Evolutionary conservation across 2,329 filamentous ascomycete species (phyloP).

Genomic region (Xylogone sp.): DNA sequence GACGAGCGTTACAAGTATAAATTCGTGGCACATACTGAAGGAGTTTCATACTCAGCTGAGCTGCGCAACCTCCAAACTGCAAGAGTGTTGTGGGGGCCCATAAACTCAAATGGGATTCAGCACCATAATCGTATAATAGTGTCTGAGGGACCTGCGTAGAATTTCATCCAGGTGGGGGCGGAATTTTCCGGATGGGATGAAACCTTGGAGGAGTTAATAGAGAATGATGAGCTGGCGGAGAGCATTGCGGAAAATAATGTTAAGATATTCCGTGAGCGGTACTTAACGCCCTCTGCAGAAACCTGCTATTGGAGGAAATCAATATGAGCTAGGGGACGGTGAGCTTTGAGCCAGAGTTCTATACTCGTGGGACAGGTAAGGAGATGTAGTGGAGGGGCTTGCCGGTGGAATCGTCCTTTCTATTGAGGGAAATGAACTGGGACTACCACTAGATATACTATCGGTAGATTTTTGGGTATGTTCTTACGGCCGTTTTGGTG

Average conservation of each 20-base stretch:
- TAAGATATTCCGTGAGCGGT: constrained; percentile 37
- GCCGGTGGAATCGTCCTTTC: constrained; percentile 6
- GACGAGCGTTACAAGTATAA: constrained; percentile 52
- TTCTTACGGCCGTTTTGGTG: too few species aligned
- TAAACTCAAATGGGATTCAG: constrained; percentile 11
- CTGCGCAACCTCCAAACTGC: constrained; percentile 48
- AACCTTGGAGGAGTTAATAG: constrained; percentile 36
- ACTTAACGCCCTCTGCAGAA: constrained; percentile 50
- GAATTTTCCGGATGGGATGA: constrained; percentile 36
- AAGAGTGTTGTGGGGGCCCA: constrained; percentile 9
- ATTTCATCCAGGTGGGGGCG: constrained; percentile 43
- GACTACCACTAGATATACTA: too few species aligned
- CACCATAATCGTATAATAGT: constrained; percentile 14
- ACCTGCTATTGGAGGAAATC: constrained; percentile 49
- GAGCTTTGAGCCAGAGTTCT: constrained; percentile 12
- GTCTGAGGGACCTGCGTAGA: constrained; percentile 39
- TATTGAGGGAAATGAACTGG: too few species aligned
- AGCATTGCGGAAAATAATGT: constrained; percentile 36
- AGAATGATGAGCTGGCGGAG: constrained; percentile 39
- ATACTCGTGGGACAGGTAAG: not conserved
- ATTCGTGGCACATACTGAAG: constrained; percentile 50
- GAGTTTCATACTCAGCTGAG: constrained; percentile 47
- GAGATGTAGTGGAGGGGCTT: constrained; percentile 6
- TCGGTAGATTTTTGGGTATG: too few species aligned
- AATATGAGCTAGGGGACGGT: constrained; percentile 12